Percentiles rank a stretch among this genome's conserved stretches.
phyloP scores from a whole-genome alignment of 352 stramenopile genomes.

The Pythium folliculosum region DNA sequence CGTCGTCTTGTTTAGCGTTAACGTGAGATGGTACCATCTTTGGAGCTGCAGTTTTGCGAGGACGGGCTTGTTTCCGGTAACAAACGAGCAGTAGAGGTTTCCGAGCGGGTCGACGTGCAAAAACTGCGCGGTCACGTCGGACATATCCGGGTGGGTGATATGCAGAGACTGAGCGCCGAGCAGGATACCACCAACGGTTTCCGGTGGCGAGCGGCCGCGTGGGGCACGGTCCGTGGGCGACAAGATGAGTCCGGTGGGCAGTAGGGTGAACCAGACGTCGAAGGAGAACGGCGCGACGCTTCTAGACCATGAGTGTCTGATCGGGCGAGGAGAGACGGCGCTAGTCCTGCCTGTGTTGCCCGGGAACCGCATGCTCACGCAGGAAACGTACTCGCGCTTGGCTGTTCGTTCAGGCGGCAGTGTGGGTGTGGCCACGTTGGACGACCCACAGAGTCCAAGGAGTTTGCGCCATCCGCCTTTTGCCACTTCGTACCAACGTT shows the following conservation, averaged over 20 bases:
- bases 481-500: not conserved
- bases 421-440: no score
- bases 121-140: not conserved
- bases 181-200: not conserved
- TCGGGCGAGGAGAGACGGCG: no score
- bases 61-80: not conserved
- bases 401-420: no score
- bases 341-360: not conserved
- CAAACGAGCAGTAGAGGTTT: constrained; percentile 27
- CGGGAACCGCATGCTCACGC: no score
- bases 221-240: no score
- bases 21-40: constrained; percentile 12
- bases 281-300: constrained; percentile 4
- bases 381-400: no score
- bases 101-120: constrained; percentile 10
- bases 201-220: not conserved
- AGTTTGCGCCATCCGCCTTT: no score
- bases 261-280: constrained; percentile 16
- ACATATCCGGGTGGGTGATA: not conserved
- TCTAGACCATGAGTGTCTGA: no score
- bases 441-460: no score
- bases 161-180: constrained; percentile 1
- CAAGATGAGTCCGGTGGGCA: no score
- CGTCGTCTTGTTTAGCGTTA: not conserved
- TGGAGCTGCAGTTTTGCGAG: constrained; percentile 2